Conservation (phyloP, 768 basidiomycete species). For the Phallus indusiatus region DNA sequence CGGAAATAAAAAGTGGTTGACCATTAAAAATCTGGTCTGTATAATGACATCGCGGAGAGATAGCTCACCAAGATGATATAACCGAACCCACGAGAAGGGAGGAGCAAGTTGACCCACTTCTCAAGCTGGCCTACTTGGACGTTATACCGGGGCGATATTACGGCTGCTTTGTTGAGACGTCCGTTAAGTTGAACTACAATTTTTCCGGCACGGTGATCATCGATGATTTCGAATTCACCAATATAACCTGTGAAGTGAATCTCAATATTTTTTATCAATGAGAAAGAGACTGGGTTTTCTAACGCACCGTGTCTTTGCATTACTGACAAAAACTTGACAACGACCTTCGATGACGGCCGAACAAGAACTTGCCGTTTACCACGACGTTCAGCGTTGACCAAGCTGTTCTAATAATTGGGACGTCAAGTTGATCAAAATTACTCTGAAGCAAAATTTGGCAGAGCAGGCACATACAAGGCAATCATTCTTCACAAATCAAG, state of each 20-base stretch:
- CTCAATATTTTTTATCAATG: background rate
- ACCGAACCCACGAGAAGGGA: slow-evolving; percentile 94
- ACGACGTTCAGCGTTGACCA: slow-evolving; percentile 98
- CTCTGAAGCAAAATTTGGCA: background rate
- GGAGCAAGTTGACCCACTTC: slow-evolving; percentile 91
- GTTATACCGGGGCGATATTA: slow-evolving; percentile 99
- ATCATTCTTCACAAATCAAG: slow-evolving; percentile 39
- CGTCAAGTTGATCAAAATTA: background rate
- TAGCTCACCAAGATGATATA: slow-evolving; percentile 81
- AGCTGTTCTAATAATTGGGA: slow-evolving; percentile 65
- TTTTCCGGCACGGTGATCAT: slow-evolving; percentile 97
- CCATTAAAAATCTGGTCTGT: background rate
- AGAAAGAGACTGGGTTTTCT: slow-evolving; percentile 1
- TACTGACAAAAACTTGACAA: slow-evolving; percentile 94
- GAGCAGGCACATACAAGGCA: slow-evolving; percentile 32
- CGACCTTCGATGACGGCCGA: slow-evolving; percentile 94
- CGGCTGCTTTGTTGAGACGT: slow-evolving; percentile 97
- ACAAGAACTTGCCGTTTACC: slow-evolving; percentile 99
- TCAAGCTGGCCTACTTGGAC: slow-evolving; percentile 89
- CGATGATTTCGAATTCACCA: slow-evolving; percentile 96
- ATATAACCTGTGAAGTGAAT: slow-evolving; percentile 66
- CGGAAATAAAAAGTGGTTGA: background rate
- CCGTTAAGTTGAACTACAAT: slow-evolving; percentile 98
- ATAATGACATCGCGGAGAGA: background rate
- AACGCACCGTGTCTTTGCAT: slow-evolving; percentile 97